phyloP scores from a whole-genome alignment of 2,329 filamentous ascomycete genomes.

The Trichophyton simii region DNA sequence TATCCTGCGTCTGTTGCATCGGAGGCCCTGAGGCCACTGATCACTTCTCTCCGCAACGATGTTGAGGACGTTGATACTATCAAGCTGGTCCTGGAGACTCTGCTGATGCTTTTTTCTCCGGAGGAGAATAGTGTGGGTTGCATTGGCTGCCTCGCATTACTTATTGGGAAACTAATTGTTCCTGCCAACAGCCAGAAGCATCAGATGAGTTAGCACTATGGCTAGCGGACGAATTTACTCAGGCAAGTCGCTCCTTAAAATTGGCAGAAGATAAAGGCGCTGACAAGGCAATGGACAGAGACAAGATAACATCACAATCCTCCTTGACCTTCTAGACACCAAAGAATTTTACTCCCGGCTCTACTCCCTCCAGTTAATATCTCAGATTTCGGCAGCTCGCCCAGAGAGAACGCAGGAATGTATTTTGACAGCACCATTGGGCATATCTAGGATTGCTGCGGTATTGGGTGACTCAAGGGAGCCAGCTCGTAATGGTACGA shows the following conservation, averaged over 20 bases:
- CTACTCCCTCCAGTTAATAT: conserved; percentile 80
- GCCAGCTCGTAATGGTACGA: conserved; percentile 61
- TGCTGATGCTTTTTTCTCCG: conserved; percentile 79
- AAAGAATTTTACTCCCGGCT: conserved; percentile 81
- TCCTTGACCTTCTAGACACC: conserved; percentile 79
- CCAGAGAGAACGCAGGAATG: conserved; percentile 91
- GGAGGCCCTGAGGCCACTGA: conserved; percentile 77
- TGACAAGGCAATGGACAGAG: conserved; percentile 43
- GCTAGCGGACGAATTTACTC: conserved; percentile 95
- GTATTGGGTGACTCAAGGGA: conserved; percentile 76
- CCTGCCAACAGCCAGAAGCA: conserved; percentile 58
- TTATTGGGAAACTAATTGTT: conserved; percentile 16
- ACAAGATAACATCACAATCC: conserved; percentile 87
- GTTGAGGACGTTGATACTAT: conserved; percentile 91
- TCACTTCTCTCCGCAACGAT: conserved; percentile 74
- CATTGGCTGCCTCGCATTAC: conserved; percentile 2
- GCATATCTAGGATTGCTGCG: conserved; percentile 73
- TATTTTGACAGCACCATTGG: conserved; percentile 75
- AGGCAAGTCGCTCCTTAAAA: conserved; percentile 40
- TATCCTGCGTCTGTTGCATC: conserved; percentile 94
- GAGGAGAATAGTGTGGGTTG: conserved; percentile 46
- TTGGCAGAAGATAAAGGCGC: neutral
- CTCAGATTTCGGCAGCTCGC: conserved; percentile 70
- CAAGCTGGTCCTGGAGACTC: conserved; percentile 85
- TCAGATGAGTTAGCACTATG: conserved; percentile 93